phyloP scores from a whole-genome alignment of 2,329 filamentous ascomycete genomes.

The Tolypocladium tundrense region DNA sequence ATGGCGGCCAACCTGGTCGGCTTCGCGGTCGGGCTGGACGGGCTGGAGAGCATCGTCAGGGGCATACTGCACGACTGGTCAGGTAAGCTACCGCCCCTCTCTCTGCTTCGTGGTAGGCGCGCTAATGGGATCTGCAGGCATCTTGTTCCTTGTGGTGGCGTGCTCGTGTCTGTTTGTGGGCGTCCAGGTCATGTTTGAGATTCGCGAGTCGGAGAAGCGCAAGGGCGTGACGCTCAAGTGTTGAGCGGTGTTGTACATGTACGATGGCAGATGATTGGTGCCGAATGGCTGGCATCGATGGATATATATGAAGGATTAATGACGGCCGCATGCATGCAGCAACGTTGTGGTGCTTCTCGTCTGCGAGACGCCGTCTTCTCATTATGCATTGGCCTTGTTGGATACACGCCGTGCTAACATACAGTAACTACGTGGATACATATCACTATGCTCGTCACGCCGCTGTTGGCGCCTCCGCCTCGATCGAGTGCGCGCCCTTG shows the following conservation, averaged over 20 bases:
- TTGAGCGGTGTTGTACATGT: constrained; percentile 24
- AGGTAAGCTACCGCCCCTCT: constrained; percentile 29
- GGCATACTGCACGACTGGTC: constrained; percentile 69
- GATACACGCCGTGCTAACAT: too few relatives aligned
- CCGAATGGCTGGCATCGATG: not conserved
- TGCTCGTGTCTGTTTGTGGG: constrained; percentile 72
- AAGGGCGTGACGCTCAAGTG: constrained; percentile 78
- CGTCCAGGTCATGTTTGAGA: constrained; percentile 93
- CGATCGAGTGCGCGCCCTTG: not conserved
- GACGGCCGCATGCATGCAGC: too few relatives aligned
- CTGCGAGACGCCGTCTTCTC: not conserved
- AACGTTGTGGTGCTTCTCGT: not conserved
- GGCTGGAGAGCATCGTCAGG: constrained; percentile 63
- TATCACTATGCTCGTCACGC: not conserved
- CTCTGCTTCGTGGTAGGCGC: not conserved
- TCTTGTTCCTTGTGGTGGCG: constrained; percentile 61
- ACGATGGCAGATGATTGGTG: not conserved
- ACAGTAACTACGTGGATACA: not conserved
- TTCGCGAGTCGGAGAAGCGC: constrained; percentile 74
- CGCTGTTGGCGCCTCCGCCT: constrained; percentile 9
- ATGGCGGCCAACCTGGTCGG: constrained; percentile 91
- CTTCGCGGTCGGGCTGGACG: constrained; percentile 87
- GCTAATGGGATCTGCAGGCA: constrained; percentile 35
- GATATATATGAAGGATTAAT: not conserved
- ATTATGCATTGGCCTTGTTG: too few relatives aligned